Conservation (phyloP, 768 basidiomycete genomes). For the Candolleomyces eurysporus region DNA sequence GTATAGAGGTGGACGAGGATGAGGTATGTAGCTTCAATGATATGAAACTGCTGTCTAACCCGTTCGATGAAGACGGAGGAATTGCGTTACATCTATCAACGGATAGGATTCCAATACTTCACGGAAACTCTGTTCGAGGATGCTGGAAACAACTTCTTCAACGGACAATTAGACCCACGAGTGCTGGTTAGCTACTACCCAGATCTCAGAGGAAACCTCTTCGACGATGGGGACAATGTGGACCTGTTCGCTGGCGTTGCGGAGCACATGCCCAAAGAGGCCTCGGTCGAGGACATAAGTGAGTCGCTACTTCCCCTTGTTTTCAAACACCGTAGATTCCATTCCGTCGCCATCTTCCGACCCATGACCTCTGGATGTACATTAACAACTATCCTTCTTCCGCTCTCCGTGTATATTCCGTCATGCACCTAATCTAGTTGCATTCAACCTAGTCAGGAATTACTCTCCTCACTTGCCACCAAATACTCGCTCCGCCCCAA, state of each 20-base stretch:
- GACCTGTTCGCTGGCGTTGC: constrained; percentile 76
- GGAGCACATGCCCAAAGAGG: constrained; percentile 66
- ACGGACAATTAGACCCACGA: constrained; percentile 82
- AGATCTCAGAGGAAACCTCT: constrained; percentile 66
- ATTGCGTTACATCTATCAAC: constrained; percentile 76
- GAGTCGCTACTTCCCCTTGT: constrained; percentile 39
- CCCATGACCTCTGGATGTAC: constrained; percentile 24
- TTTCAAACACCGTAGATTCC: constrained; percentile 16
- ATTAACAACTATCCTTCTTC: constrained; percentile 25
- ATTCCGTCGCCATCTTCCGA: constrained; percentile 16
- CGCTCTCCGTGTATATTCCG: constrained; percentile 10
- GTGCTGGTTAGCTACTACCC: constrained; percentile 80
- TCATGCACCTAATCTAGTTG: constrained; percentile 76
- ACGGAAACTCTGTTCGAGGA: constrained; percentile 80
- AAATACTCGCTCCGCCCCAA: constrained; percentile 62
- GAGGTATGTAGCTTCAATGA: constrained; percentile 39
- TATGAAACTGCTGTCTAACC: not conserved
- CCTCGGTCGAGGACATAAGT: constrained; percentile 83
- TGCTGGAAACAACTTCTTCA: constrained; percentile 74
- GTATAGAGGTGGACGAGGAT: constrained; percentile 50
- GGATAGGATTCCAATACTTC: constrained; percentile 78
- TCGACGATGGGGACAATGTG: constrained; percentile 50
- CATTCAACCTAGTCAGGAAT: constrained; percentile 85
- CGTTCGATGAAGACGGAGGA: constrained; percentile 51
- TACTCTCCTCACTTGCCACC: constrained; percentile 85